These are phyloP conservation scores for Elsinoe necatrix DNA, from an alignment of 2,329 filamentous ascomycete genomes.

Conservation along the genomic window DNA sequence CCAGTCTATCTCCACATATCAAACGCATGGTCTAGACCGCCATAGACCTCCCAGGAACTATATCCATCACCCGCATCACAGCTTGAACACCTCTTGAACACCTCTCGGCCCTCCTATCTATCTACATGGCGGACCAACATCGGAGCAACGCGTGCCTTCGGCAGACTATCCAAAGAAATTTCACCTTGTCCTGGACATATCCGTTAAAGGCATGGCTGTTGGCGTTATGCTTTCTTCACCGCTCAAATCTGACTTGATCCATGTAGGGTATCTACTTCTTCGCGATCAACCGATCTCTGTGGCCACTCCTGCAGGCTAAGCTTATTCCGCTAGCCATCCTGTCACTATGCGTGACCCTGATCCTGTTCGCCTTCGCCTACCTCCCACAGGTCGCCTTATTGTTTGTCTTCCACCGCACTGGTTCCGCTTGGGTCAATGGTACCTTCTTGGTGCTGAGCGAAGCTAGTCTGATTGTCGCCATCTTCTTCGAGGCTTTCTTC, in stretches of 20 bases:
- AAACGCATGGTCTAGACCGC: constrained; percentile 6
- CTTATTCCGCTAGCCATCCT: constrained; percentile 74
- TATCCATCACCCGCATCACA: neutral
- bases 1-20: neutral
- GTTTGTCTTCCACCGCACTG: constrained; percentile 71
- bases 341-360: constrained; percentile 70
- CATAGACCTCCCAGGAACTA: neutral
- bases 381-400: constrained; percentile 84
- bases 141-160: neutral
- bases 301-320: constrained; percentile 68
- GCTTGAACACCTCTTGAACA: neutral
- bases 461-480: constrained; percentile 52
- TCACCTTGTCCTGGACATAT: constrained; percentile 29
- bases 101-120: neutral
- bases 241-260: neutral
- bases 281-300: constrained; percentile 65
- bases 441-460: constrained; percentile 71
- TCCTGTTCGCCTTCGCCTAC: constrained; percentile 82
- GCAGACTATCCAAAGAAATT: constrained; percentile 21
- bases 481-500: constrained; percentile 46
- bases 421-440: constrained; percentile 82
- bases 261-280: constrained; percentile 74
- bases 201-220: constrained; percentile 24
- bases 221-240: neutral
- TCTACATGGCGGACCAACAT: neutral